Evolutionary conservation across 2,329 filamentous ascomycete species (phyloP), one percentile per base, ranked within the genome.

Genomic region (Cercospora beticola): DNA sequence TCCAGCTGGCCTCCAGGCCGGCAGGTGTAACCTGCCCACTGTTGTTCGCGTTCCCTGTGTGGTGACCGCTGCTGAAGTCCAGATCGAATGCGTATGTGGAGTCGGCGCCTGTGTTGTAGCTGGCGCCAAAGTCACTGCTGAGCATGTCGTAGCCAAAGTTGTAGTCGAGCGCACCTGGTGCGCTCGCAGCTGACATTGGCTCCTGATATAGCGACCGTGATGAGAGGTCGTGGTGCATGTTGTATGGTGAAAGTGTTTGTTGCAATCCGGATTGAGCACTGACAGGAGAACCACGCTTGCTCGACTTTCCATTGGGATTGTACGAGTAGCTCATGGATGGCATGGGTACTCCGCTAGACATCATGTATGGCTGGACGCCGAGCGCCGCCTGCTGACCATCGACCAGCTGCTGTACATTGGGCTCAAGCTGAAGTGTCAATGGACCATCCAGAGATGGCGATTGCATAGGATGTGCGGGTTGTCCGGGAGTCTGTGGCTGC

Each of bases 341-440:
- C 63, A 68, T 69, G n/a, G 71, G 63, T 1, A 70, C 23, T 9
- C 70, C 70, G 9, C 52, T 46, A 10, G 64, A 64, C 57, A 73
- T 66, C 63, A 71, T 69, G 23, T 67, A 72, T 14, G 69, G 56
- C 12, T 65, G 66, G 5, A 70, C 66, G 52, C 62, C 68, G 18
- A 64, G 65, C 31, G 40, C 60, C 2, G 62, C 58, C 26, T 66
- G 61, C 16, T 83, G 64, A n/a, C 69, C 69, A 21, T 71, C 84
- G 5, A 88, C 78, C 18, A 88, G 78, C 73, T 85, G 83, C 74
- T 87, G 85, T 1, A 84, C 81, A 71, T 88, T 83, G 4, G 82
- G 76, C 23, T 86, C 85, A 23, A 88, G 76, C 3, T 82, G 79
- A 49, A 83, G 82, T 2, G 83, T 84, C 64, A 87, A 79, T 36